Conservation (phyloP, 257 asterid species). For the Solanum tarapatanum region DNA sequence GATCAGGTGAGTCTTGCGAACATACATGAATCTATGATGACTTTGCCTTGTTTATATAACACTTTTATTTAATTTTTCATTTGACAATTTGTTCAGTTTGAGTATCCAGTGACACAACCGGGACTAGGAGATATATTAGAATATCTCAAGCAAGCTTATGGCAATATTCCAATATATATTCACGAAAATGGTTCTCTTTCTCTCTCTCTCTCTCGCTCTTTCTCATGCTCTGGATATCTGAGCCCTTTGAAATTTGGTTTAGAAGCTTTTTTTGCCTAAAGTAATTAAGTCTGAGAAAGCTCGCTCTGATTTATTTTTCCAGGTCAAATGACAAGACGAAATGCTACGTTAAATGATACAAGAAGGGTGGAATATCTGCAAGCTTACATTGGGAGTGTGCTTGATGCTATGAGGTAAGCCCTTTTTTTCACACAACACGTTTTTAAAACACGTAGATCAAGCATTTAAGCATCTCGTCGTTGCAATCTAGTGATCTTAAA, state of each 20-base stretch:
- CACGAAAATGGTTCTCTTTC: conserved; percentile 24
- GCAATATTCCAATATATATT: conserved; percentile 44
- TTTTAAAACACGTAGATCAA: not conserved
- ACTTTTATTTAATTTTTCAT: conserved; percentile 13
- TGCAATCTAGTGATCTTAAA: not conserved
- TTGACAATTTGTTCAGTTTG: conserved; percentile 16
- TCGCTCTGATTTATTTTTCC: not conserved
- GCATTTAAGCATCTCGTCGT: not conserved
- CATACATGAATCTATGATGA: not conserved
- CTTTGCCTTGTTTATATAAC: not conserved
- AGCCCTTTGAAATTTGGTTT: not conserved
- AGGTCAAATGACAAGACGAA: conserved; percentile 4
- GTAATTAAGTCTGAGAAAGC: not conserved
- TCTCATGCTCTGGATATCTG: not conserved
- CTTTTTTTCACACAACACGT: not conserved
- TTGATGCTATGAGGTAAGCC: conserved; percentile 20
- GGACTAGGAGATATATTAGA: not conserved
- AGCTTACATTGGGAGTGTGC: conserved; percentile 14
- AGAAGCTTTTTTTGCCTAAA: not conserved
- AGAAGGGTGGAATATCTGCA: conserved; percentile 8
- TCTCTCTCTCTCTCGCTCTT: not conserved
- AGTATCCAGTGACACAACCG: not conserved
- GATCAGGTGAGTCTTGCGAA: not conserved
- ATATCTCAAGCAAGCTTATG: conserved; percentile 29
- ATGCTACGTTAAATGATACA: conserved; percentile 11